Evolutionary conservation across 2,329 filamentous ascomycete species (phyloP), one percentile per base, ranked within the genome.

Genomic region (Blastomyces gilchristii): DNA sequence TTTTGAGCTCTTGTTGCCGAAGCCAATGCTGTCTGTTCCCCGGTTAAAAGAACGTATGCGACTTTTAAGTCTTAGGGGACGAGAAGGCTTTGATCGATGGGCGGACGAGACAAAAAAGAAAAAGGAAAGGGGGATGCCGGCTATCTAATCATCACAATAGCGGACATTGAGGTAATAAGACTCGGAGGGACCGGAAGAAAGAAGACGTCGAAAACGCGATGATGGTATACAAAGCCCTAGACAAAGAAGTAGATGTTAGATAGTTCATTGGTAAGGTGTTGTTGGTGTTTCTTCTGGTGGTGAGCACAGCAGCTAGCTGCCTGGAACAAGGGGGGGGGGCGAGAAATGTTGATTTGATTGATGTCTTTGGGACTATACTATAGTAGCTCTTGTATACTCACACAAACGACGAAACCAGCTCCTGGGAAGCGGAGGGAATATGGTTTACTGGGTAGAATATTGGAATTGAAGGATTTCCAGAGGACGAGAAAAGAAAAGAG

Each of bases 171-270:
- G n/a, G 41, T 7, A 7, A 22, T 12, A 41, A 22, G 37, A 57
- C 16, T 57, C 54, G 37, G 54, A 57, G 34, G 18, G 37, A 43
- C 37, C n/a, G 54, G 54, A 57, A 25, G 31, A 58, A 58, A 28
- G 37, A 3, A 31, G n/a, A 11, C 16, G 7, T 22, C 16, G n/a
- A 58, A 43, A 25, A 58, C 2, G 22, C 49, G 49, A 52, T 31
- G n/a, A 12, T 58, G 37, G n/a, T 43, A 57, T 41, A 57, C n/a
- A 1, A 14, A 39, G n/a, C 12, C 37, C 54, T 58, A 58, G 54
- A 43, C 54, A 58, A 43, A 41, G 37, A 58, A 18, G 34, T 39
- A 25, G 3, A n/a, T 58, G 54, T 58, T 58, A 43, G 54, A 58
- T 8, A 25, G 54, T 58, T 43, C 3, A 41, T 57, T 57, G 54